Evolutionary conservation across 1,284 basidiomycete genomes (phyloP).

Genomic region (Neolentinus lepideus): DNA sequence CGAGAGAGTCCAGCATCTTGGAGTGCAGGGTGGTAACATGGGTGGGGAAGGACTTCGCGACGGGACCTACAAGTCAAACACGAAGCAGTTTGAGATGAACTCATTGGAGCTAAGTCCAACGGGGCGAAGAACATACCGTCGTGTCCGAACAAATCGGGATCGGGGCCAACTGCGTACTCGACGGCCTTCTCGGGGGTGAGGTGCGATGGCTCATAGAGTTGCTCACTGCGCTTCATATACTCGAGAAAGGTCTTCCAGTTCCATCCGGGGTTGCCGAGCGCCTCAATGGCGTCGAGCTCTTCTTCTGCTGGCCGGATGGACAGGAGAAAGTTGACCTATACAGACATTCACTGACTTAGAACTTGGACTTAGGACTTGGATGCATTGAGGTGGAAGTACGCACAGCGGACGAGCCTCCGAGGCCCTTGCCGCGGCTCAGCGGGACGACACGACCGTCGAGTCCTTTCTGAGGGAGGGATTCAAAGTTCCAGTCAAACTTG

Average conservation of each 20-base stretch:
- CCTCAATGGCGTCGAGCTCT: background rate
- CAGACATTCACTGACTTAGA: background rate
- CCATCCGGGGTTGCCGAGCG: background rate
- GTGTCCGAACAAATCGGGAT: background rate
- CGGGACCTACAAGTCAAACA: background rate
- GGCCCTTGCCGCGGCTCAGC: background rate
- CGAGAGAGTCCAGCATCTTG: background rate
- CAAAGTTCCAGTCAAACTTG: conserved; percentile 1
- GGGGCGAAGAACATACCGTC: background rate
- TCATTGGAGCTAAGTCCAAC: background rate
- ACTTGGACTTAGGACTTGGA: no score
- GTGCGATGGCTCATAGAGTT: background rate
- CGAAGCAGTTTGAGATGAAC: background rate
- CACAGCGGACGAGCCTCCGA: background rate
- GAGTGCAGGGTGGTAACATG: background rate
- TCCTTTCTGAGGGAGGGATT: background rate
- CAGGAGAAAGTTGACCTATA: background rate
- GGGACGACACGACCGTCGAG: background rate
- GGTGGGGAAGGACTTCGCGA: background rate
- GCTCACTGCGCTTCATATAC: background rate
- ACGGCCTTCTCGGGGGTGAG: background rate
- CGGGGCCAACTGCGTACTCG: background rate
- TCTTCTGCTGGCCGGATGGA: background rate
- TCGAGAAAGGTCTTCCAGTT: background rate
- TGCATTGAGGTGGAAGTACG: background rate